Conservation (phyloP, 441 rosid species). For the California macrophylla region DNA sequence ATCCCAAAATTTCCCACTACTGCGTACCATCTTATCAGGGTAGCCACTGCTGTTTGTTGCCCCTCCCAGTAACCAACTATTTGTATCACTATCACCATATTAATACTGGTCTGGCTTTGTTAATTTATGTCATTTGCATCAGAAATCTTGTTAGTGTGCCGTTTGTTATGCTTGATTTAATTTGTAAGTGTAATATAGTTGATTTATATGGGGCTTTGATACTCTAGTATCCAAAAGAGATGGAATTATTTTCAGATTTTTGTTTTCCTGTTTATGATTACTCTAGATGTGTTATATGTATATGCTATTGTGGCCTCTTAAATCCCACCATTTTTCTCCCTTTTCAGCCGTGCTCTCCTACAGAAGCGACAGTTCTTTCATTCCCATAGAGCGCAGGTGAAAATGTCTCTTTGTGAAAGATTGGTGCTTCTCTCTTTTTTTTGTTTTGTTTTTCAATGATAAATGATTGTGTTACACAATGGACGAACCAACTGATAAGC, state of each 20-base stretch:
- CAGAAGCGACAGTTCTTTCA: slow-evolving; percentile 86
- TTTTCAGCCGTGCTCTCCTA: slow-evolving; percentile 35
- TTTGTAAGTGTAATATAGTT: background rate
- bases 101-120: background rate
- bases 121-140: background rate
- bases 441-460: background rate
- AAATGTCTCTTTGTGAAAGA: background rate
- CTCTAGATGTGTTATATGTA: background rate
- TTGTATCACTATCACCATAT: background rate
- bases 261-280: background rate
- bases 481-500: background rate
- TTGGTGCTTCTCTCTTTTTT: background rate
- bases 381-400: slow-evolving; percentile 74
- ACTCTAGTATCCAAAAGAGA: background rate
- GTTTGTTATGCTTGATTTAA: background rate
- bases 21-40: background rate
- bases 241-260: background rate
- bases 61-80: background rate
- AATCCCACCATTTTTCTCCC: background rate
- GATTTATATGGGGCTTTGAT: background rate
- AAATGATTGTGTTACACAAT: background rate
- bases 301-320: background rate
- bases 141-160: background rate
- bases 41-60: background rate
- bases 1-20: background rate